These are phyloP conservation scores for Saccharomyces hybrid DNA, from an alignment of 1,139 yeast species.

Conservation along the genomic window DNA sequence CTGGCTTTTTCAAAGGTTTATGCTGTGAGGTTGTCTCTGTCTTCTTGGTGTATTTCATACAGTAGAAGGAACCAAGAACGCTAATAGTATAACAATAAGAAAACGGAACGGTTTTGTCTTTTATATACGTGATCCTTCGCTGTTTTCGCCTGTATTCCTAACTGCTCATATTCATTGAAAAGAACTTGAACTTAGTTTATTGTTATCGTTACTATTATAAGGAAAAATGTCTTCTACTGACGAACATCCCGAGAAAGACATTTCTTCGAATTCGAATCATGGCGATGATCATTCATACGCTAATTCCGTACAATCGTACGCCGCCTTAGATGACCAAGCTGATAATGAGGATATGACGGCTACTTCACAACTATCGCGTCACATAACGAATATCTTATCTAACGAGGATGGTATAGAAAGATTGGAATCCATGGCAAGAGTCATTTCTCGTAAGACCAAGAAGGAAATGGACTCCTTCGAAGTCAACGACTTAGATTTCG, in stretches of 20 bases:
- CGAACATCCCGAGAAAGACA: conserved; percentile 8
- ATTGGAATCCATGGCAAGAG: conserved; percentile 38
- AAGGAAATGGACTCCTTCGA: conserved; percentile 34
- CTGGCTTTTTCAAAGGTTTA: not conserved
- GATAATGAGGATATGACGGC: conserved; percentile 23
- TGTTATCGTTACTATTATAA: not conserved
- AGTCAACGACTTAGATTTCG: conserved; percentile 37
- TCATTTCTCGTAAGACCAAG: conserved; percentile 37
- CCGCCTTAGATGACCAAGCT: conserved; percentile 11
- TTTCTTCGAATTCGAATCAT: conserved; percentile 11
- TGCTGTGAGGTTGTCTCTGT: too few relatives aligned
- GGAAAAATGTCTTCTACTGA: conserved; percentile 11
- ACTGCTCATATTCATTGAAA: not conserved
- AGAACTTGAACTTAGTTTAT: not conserved
- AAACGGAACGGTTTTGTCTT: not conserved
- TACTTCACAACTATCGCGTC: conserved; percentile 29
- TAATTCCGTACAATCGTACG: conserved; percentile 19
- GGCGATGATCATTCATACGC: conserved; percentile 13
- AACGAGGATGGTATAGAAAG: conserved; percentile 33
- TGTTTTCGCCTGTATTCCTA: not conserved
- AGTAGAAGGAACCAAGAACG: not conserved
- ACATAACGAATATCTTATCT: conserved; percentile 27
- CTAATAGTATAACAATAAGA: not conserved
- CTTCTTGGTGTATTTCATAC: not conserved
- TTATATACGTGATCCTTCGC: not conserved